Percentiles rank a stretch among this genome's conserved stretches.
Evolutionary conservation across 495 filamentous ascomycete species (phyloP).

Genomic region (Penicillium crystallinum): DNA sequence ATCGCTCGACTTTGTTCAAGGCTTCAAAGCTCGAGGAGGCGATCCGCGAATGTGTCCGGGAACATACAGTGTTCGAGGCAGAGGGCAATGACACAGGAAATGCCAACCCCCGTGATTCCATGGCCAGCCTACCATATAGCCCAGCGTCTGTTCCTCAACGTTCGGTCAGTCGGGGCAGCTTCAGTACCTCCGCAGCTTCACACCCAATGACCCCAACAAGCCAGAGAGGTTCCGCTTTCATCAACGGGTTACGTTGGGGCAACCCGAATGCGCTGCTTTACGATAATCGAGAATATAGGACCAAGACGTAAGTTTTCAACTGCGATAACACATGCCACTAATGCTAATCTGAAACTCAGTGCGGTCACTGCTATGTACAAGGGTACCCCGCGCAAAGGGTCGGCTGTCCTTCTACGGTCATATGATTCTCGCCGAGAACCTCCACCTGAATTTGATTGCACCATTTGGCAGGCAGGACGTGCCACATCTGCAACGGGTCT

Average conservation of each 20-base stretch:
- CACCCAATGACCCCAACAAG: constrained; percentile 24
- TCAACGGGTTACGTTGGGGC: constrained; percentile 47
- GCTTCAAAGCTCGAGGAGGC: constrained; percentile 92
- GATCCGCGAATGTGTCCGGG: constrained; percentile 80
- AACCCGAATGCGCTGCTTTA: constrained; percentile 65
- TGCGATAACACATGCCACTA: not conserved
- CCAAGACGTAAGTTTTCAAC: constrained; percentile 73
- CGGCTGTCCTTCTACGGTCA: constrained; percentile 73
- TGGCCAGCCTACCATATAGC: constrained; percentile 35
- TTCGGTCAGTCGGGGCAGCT: constrained; percentile 42
- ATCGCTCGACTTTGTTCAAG: constrained; percentile 91
- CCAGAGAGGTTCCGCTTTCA: constrained; percentile 33
- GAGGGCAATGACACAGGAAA: constrained; percentile 65
- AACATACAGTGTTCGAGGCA: constrained; percentile 74
- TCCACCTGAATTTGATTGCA: constrained; percentile 82
- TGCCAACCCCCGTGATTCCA: constrained; percentile 30
- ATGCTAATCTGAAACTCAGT: constrained; percentile 36
- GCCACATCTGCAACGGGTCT: constrained; percentile 89
- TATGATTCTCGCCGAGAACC: constrained; percentile 93
- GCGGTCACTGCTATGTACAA: constrained; percentile 90
- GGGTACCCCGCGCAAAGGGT: constrained; percentile 60
- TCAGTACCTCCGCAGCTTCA: constrained; percentile 32
- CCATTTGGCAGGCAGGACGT: constrained; percentile 91
- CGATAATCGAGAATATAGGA: constrained; percentile 76
- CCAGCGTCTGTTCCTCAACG: constrained; percentile 37